phyloP scores from a whole-genome alignment of 331 rosid genomes.

The Phaseolus coccineus region DNA sequence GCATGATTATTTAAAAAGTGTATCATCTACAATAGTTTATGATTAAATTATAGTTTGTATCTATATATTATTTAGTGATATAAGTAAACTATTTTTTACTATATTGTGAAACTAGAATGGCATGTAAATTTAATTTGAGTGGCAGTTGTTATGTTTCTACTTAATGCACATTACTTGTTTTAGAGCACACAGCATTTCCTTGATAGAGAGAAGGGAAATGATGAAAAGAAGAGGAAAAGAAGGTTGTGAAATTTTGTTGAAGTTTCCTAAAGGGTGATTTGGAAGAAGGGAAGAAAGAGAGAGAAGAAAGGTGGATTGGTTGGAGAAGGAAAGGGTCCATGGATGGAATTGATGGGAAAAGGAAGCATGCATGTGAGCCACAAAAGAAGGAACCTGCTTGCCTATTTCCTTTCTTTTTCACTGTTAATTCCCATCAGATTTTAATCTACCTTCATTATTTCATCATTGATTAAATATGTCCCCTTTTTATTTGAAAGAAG shows the following conservation, averaged over 20 bases:
- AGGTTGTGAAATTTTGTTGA: background rate
- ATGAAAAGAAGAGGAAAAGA: slow-evolving; percentile 7
- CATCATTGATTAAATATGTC: background rate
- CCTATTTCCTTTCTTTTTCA: slow-evolving; percentile 43
- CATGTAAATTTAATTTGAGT: background rate
- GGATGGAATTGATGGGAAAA: slow-evolving; percentile 33
- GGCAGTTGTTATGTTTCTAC: background rate
- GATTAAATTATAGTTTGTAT: too few species aligned
- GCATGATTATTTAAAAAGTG: too few species aligned
- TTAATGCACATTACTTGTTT: background rate
- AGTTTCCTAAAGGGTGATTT: slow-evolving; percentile 11
- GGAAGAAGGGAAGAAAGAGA: slow-evolving; percentile 37
- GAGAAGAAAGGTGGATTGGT: background rate
- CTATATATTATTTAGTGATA: too few species aligned
- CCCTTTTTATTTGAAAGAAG: background rate
- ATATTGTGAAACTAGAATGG: background rate
- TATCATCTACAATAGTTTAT: too few species aligned
- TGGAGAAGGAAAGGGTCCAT: slow-evolving; percentile 45
- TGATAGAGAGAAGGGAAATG: background rate
- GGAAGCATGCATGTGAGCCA: slow-evolving; percentile 61
- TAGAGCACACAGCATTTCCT: background rate
- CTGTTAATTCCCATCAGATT: background rate
- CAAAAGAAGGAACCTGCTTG: slow-evolving; percentile 55
- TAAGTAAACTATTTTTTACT: too few species aligned
- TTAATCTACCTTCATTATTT: background rate